These are phyloP conservation scores for Fomes fomentarius DNA, from an alignment of 1,284 basidiomycete species.

Conservation along the genomic window DNA sequence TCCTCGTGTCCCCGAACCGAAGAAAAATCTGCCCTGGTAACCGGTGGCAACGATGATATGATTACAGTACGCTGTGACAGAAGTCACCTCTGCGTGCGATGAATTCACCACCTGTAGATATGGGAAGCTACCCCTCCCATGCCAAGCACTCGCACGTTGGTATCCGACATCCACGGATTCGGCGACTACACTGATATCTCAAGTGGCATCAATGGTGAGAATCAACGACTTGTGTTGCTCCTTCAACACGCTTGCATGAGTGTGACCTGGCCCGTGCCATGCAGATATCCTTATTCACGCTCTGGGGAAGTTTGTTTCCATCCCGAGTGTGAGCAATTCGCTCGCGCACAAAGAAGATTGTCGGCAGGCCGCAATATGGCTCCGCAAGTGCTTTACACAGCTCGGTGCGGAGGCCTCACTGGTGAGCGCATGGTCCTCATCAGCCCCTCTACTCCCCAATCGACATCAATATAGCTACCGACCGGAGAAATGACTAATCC, in stretches of 20 bases:
- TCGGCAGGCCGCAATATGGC: slow-evolving; percentile 88
- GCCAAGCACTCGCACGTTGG: slow-evolving; percentile 13
- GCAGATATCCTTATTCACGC: slow-evolving; percentile 71
- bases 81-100: too few relatives aligned
- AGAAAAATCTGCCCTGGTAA: slow-evolving; percentile 58
- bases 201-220: slow-evolving; percentile 27
- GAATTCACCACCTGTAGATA: slow-evolving; percentile 41
- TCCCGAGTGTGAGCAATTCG: slow-evolving; percentile 81
- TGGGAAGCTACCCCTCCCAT: slow-evolving; percentile 55
- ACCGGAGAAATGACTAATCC: slow-evolving; percentile 74
- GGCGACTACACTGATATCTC: slow-evolving; percentile 11
- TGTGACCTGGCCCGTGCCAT: too few relatives aligned
- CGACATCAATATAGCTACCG: slow-evolving; percentile 51
- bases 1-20: slow-evolving; percentile 5
- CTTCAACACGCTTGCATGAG: not conserved
- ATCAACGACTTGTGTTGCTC: not conserved
- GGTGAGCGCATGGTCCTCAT: slow-evolving; percentile 44
- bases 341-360: slow-evolving; percentile 83
- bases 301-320: slow-evolving; percentile 85
- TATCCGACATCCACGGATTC: slow-evolving; percentile 18
- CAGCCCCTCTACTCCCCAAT: not conserved
- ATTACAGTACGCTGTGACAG: slow-evolving; percentile 63
- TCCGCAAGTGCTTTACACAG: slow-evolving; percentile 85
- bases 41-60: slow-evolving; percentile 84
- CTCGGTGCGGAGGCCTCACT: slow-evolving; percentile 81